These are phyloP conservation scores for Dictyostelium discoideum DNA, from an alignment of 78 protist genomes.

Conservation along the genomic window DNA sequence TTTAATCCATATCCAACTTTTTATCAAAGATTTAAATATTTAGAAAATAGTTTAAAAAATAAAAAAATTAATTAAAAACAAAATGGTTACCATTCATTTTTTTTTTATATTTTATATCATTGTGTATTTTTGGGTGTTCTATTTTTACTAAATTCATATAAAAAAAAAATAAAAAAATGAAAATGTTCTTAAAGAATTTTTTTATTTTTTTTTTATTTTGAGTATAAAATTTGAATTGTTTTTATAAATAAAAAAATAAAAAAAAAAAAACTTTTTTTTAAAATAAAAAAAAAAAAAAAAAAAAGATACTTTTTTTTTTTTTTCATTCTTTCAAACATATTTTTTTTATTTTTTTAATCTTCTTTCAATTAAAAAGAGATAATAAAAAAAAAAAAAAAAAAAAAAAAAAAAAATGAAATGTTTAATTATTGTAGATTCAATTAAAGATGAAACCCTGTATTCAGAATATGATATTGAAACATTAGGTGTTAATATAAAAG, in stretches of 20 bases:
- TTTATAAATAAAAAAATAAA: too few relatives aligned
- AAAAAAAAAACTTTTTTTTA: too few relatives aligned
- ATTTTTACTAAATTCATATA: too few relatives aligned
- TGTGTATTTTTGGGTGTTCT: too few relatives aligned
- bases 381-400: not conserved
- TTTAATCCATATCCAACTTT: not conserved
- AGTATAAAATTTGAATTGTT: too few relatives aligned
- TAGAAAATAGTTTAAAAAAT: not conserved
- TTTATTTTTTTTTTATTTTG: too few relatives aligned
- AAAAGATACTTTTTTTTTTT: too few relatives aligned
- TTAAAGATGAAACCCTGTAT: slow-evolving; percentile 23
- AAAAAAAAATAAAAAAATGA: too few relatives aligned
- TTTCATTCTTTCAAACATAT: not conserved
- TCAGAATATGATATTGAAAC: slow-evolving; percentile 9
- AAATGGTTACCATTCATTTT: not conserved
- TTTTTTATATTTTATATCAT: too few relatives aligned
- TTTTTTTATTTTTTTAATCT: not conserved
- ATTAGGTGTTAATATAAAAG: slow-evolving; percentile 7
- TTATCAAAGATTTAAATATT: not conserved
- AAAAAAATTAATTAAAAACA: not conserved
- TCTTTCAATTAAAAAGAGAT: not conserved
- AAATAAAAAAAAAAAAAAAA: not conserved
- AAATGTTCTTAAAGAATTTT: too few relatives aligned
- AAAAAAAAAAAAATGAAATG: slow-evolving; percentile 2
- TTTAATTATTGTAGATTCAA: slow-evolving; percentile 17